Evolutionary conservation across 768 basidiomycete species (phyloP), one percentile per base, ranked within the genome.

Genomic region (Collybia nuda): DNA sequence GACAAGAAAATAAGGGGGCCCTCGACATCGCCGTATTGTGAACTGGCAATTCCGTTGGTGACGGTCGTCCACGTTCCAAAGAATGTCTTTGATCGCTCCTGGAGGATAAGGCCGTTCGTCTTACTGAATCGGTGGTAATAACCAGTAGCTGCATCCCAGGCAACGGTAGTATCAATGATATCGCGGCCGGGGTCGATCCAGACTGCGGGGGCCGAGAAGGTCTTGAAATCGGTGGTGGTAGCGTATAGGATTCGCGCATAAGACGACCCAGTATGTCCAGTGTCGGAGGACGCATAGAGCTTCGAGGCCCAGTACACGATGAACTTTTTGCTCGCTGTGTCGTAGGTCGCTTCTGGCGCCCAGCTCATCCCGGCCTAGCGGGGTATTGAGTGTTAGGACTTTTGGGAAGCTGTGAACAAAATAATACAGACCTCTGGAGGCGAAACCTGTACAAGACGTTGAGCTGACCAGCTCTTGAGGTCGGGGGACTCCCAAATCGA

Each of bases 51-150:
- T 3, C 58, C 58, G 18, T 52, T 44, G 18, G 50, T 46, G 5
- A 59, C 53, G 12, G 41, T 48, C 42, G 50, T 42, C 57, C 57
- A 59, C 5, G 51, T 47, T 14, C 57, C 55, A 22, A 54, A 59
- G 35, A 56, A 40, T 15, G 49, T 42, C 40, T 39, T 53, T 26
- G 46, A 42, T 14, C 50, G 41, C 26, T 59, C 57, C 37, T 59
- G 57, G 3, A 56, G 7, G 6, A 59, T 48, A 24, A 47, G 29
- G 11, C 52, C 55, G 21, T 48, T 45, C 4, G 49, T 47, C 45
- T 58, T 58, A 48, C 55, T 59, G 44, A 59, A 56, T 7, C 58
- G 55, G 35, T 59, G 55, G 41, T 54, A 59, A 29, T 46, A 56
- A 12, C 53, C 50, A 6, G 55, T 50, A 17, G 44, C 55, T 3